phyloP scores from a whole-genome alignment of 805 yeast species.

The Yamadazyma kitorensis region DNA sequence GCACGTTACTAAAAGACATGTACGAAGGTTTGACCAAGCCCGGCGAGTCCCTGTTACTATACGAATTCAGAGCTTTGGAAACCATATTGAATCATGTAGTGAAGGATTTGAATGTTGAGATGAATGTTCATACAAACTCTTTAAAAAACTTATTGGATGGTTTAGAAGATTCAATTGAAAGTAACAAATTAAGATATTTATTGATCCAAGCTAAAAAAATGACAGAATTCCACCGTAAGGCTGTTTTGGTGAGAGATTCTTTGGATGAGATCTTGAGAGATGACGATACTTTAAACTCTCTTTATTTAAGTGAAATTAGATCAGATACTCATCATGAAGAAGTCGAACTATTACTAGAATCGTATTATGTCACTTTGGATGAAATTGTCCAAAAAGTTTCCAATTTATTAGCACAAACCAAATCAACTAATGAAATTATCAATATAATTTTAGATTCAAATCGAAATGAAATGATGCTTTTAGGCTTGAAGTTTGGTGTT shows the following conservation, averaged over 20 bases:
- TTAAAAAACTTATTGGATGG: conserved; percentile 72
- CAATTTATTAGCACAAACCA: conserved; percentile 73
- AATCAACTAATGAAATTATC: conserved; percentile 92
- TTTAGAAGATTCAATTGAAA: conserved; percentile 77
- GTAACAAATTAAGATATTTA: conserved; percentile 72
- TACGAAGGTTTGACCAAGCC: conserved; percentile 34
- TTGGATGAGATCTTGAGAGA: conserved; percentile 82
- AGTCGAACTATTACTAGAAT: conserved; percentile 84
- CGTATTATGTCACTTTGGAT: conserved; percentile 87
- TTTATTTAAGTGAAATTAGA: conserved; percentile 70
- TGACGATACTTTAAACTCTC: conserved; percentile 81
- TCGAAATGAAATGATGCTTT: conserved; percentile 86
- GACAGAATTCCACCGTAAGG: conserved; percentile 80
- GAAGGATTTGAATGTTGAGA: conserved; percentile 75
- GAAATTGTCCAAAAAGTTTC: conserved; percentile 91
- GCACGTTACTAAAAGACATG: conserved; percentile 43
- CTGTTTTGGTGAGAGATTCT: conserved; percentile 74
- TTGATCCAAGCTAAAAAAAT: conserved; percentile 83
- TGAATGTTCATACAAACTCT: conserved; percentile 78
- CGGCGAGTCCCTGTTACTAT: conserved; percentile 52
- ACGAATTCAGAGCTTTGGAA: conserved; percentile 89
- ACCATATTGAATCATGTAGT: conserved; percentile 79
- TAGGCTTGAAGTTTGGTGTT: conserved; percentile 79
- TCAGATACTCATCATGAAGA: conserved; percentile 70
- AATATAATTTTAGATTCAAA: conserved; percentile 91